A percentile compares a stretch with the other conserved stretches of the same genome.
These are phyloP conservation scores for Carallia brachiata DNA, from an alignment of 345 rosid species.

Conservation along the genomic window DNA sequence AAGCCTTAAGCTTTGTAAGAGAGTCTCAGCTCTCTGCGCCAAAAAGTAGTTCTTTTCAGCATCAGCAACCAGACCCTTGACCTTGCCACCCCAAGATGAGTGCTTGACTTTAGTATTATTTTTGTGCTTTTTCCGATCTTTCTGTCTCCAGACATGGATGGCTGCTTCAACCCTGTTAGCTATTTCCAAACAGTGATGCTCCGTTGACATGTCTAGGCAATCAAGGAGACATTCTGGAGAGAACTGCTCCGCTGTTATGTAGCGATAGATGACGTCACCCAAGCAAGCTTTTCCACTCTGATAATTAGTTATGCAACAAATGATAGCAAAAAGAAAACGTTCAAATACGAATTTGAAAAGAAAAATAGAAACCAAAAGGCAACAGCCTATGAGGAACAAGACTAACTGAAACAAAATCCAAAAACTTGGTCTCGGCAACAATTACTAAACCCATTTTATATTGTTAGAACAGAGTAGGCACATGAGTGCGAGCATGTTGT, in stretches of 20 bases:
- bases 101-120: constrained; percentile 45
- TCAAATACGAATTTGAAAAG: not conserved
- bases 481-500: too few species aligned
- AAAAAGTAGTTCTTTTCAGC: constrained; percentile 52
- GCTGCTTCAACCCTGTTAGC: constrained; percentile 87
- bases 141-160: constrained; percentile 74
- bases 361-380: not conserved
- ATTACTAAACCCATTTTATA: too few species aligned
- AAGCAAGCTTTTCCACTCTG: constrained; percentile 82
- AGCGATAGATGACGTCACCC: constrained; percentile 78
- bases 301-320: constrained; percentile 5
- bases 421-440: not conserved
- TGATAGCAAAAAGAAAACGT: not conserved
- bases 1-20: constrained; percentile 66
- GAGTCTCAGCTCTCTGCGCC: constrained; percentile 73
- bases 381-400: not conserved
- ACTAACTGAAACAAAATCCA: not conserved
- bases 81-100: constrained; percentile 88
- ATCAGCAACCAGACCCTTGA: constrained; percentile 74
- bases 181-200: constrained; percentile 78
- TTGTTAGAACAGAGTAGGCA: too few species aligned
- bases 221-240: constrained; percentile 83
- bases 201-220: constrained; percentile 83
- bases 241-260: constrained; percentile 72
- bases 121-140: constrained; percentile 44